Percentiles rank a stretch among this genome's conserved stretches.
These are phyloP conservation scores for Pseudodiploospora longispora DNA, from an alignment of 2,329 filamentous ascomycete genomes.

Conservation along the genomic window DNA sequence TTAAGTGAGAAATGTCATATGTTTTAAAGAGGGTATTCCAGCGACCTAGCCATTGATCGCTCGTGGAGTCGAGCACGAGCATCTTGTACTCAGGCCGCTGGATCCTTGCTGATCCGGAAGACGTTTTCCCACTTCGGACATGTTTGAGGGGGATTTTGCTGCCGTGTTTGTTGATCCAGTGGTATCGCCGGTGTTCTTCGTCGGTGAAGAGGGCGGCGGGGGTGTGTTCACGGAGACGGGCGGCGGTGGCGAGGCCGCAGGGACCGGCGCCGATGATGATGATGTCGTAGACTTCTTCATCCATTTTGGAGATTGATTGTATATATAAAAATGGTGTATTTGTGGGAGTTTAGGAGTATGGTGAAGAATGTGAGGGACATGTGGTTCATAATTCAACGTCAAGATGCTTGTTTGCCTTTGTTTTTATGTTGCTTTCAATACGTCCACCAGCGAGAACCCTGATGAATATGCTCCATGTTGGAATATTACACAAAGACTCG, in stretches of 20 bases:
- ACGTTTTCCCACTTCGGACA: slow-evolving; percentile 25
- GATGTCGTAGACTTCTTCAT: slow-evolving; percentile 50
- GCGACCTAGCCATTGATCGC: slow-evolving; percentile 56
- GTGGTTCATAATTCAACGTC: too few species aligned
- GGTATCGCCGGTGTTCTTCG: slow-evolving; percentile 72
- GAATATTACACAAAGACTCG: too few species aligned
- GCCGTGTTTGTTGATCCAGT: slow-evolving; percentile 64
- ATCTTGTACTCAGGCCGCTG: slow-evolving; percentile 41
- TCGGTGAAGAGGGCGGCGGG: slow-evolving; percentile 77
- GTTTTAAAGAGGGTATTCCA: slow-evolving; percentile 64
- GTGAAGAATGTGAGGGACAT: too few species aligned
- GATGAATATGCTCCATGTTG: too few species aligned
- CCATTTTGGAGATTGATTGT: background rate
- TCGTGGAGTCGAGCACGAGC: slow-evolving; percentile 59
- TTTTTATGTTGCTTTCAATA: too few species aligned
- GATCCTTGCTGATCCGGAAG: too few species aligned
- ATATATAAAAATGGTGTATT: too few species aligned
- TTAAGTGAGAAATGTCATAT: slow-evolving; percentile 62
- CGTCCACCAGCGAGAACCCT: too few species aligned
- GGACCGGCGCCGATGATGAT: slow-evolving; percentile 69
- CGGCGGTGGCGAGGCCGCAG: slow-evolving; percentile 65
- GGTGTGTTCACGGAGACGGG: slow-evolving; percentile 61
- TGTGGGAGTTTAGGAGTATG: too few species aligned
- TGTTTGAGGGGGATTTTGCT: slow-evolving; percentile 50
- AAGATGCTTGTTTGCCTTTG: too few species aligned